These are phyloP conservation scores for Candida pseudocylindracea DNA, from an alignment of 1,139 yeast species.

Conservation along the genomic window DNA sequence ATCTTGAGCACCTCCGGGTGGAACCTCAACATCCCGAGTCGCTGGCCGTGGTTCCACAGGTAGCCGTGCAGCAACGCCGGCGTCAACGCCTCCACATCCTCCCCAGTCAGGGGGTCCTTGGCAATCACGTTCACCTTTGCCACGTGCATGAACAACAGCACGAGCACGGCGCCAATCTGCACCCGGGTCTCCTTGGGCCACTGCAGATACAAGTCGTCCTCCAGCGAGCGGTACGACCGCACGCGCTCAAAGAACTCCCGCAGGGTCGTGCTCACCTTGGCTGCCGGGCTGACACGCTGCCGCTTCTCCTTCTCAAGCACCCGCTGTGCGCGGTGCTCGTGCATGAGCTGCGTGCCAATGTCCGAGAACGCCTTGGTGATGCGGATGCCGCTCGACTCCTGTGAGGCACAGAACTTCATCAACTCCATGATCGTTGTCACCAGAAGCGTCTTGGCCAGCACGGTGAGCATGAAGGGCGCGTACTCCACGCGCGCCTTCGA, in stretches of 20 bases:
- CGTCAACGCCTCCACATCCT: slow-evolving; percentile 40
- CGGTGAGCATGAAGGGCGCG: slow-evolving; percentile 57
- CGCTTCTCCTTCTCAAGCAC: slow-evolving; percentile 34
- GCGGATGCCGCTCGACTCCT: slow-evolving; percentile 74
- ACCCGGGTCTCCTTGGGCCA: slow-evolving; percentile 41
- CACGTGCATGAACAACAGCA: slow-evolving; percentile 55
- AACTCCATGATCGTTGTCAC: slow-evolving; percentile 72
- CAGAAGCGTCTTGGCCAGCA: slow-evolving; percentile 62
- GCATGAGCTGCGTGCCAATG: slow-evolving; percentile 70
- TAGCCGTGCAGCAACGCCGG: slow-evolving; percentile 88
- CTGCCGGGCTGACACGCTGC: slow-evolving; percentile 14
- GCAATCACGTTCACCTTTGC: slow-evolving; percentile 68
- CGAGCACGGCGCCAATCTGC: slow-evolving; percentile 62
- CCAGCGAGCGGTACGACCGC: slow-evolving; percentile 8
- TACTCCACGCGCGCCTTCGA: slow-evolving; percentile 26
- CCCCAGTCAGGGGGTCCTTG: slow-evolving; percentile 56
- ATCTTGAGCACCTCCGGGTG: slow-evolving; percentile 48
- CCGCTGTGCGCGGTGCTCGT: slow-evolving; percentile 56
- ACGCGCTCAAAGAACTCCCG: slow-evolving; percentile 16
- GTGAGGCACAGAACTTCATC: slow-evolving; percentile 49
- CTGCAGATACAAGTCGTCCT: slow-evolving; percentile 6
- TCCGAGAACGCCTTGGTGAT: slow-evolving; percentile 64
- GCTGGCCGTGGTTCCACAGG: slow-evolving; percentile 59
- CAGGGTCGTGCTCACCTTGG: slow-evolving; percentile 15
- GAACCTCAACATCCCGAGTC: slow-evolving; percentile 60